phyloP scores from a whole-genome alignment of 2,329 filamentous ascomycete genomes.

The Orbilia oligospora region DNA sequence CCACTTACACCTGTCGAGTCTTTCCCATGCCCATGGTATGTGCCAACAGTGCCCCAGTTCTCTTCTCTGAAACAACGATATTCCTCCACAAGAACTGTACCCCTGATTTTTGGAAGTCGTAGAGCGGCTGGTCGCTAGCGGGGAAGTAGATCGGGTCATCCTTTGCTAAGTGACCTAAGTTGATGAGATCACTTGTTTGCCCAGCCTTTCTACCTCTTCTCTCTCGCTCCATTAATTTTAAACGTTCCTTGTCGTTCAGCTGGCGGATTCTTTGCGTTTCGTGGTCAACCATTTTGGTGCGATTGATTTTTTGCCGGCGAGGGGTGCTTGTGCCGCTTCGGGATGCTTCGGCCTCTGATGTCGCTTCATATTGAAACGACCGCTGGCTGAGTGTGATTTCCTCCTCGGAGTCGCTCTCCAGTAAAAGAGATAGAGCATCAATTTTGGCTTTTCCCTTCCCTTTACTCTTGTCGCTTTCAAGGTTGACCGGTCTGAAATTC shows the following conservation, averaged over 20 bases:
- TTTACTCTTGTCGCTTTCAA: slow-evolving; percentile 34
- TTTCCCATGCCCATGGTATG: slow-evolving; percentile 88
- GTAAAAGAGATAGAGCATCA: not conserved
- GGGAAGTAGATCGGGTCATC: slow-evolving; percentile 61
- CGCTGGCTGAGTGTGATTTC: slow-evolving; percentile 24
- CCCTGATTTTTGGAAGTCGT: slow-evolving; percentile 84
- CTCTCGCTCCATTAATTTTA: not conserved
- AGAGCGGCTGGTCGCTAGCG: slow-evolving; percentile 68
- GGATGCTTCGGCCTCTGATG: slow-evolving; percentile 11
- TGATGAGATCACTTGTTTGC: slow-evolving; percentile 50
- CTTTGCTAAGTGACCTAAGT: slow-evolving; percentile 61
- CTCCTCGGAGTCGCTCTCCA: slow-evolving; percentile 22
- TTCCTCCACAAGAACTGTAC: slow-evolving; percentile 92
- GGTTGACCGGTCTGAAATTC: slow-evolving; percentile 15
- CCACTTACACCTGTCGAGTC: slow-evolving; percentile 82
- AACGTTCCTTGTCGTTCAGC: slow-evolving; percentile 10
- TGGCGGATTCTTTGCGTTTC: slow-evolving; percentile 42
- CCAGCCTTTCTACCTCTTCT: slow-evolving; percentile 14
- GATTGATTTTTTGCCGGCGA: slow-evolving; percentile 44
- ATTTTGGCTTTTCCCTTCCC: slow-evolving; percentile 10
- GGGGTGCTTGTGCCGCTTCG: slow-evolving; percentile 26
- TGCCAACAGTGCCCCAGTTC: slow-evolving; percentile 63
- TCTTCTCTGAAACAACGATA: slow-evolving; percentile 70
- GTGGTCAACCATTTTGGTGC: slow-evolving; percentile 38
- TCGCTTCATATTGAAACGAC: not conserved